Percentiles rank a stretch among this genome's conserved stretches.
These are phyloP conservation scores for Fusarium sp. DNA, from an alignment of 2,329 filamentous ascomycete genomes.

Conservation along the genomic window DNA sequence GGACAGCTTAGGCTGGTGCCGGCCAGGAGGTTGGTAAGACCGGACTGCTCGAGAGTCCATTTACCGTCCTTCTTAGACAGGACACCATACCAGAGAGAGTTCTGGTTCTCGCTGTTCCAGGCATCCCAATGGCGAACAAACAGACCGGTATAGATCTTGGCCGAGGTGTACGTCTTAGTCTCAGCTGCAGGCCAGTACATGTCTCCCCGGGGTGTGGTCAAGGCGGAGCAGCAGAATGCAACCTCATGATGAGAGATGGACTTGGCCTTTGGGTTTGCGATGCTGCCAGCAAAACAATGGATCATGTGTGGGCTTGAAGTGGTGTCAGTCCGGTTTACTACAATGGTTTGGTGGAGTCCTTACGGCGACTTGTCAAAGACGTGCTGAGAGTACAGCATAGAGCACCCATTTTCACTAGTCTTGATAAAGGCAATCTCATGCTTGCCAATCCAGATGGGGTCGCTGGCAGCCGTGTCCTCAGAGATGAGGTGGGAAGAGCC, in stretches of 20 bases:
- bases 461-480: conserved; percentile 72
- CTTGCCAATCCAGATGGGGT: conserved; percentile 82
- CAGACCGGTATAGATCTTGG: conserved; percentile 77
- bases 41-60: conserved; percentile 57
- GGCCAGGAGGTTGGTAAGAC: conserved; percentile 73
- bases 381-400: conserved; percentile 58
- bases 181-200: conserved; percentile 75
- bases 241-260: conserved; percentile 61
- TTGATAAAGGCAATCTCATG: conserved; percentile 70
- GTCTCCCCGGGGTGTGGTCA: conserved; percentile 75
- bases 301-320: conserved; percentile 55
- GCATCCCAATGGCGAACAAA: conserved; percentile 88
- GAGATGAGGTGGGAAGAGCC: conserved; percentile 75
- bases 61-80: conserved; percentile 59
- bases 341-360: conserved; percentile 23
- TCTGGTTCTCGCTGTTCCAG: conserved; percentile 77
- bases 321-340: conserved; percentile 4
- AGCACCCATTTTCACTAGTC: conserved; percentile 59
- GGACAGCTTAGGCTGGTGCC: conserved; percentile 73
- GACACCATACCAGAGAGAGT: conserved; percentile 79
- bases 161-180: conserved; percentile 71
- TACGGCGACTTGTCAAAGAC: conserved; percentile 54
- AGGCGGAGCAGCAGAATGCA: conserved; percentile 70
- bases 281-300: conserved; percentile 60
- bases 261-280: conserved; percentile 71